phyloP scores from a whole-genome alignment of 2,329 filamentous ascomycete species.

The Neoarthrinium moseri region DNA sequence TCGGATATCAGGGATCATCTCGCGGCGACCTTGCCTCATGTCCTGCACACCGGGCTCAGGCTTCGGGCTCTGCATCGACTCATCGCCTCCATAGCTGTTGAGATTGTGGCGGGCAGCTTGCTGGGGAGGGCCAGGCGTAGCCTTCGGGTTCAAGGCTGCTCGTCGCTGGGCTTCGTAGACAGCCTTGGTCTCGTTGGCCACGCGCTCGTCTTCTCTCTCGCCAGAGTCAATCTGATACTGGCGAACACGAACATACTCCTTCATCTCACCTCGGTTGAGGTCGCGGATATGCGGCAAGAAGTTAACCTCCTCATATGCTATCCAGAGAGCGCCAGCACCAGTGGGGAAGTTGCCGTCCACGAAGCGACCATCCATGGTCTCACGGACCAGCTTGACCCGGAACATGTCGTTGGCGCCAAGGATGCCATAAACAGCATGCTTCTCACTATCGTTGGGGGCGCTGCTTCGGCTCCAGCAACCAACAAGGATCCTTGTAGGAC shows the following conservation, averaged over 20 bases:
- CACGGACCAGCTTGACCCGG: slow-evolving; percentile 58
- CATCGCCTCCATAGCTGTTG: slow-evolving; percentile 16
- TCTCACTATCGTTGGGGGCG: slow-evolving; percentile 43
- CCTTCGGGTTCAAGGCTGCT: slow-evolving; percentile 31
- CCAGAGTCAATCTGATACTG: slow-evolving; percentile 56
- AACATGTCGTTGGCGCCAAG: slow-evolving; percentile 64
- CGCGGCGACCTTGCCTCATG: slow-evolving; percentile 4
- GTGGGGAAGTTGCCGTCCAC: slow-evolving; percentile 59
- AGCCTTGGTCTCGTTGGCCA: slow-evolving; percentile 50
- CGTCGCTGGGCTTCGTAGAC: slow-evolving; percentile 49
- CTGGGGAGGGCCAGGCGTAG: slow-evolving; percentile 10
- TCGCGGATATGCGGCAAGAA: slow-evolving; percentile 55
- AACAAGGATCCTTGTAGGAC: slow-evolving; percentile 57
- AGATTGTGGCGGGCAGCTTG: slow-evolving; percentile 14
- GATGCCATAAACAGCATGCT: slow-evolving; percentile 63
- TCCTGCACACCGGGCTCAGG: slow-evolving; percentile 21
- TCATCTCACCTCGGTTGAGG: slow-evolving; percentile 54
- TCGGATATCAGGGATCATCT: slow-evolving; percentile 17
- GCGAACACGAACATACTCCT: slow-evolving; percentile 63
- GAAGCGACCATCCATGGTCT: slow-evolving; percentile 59
- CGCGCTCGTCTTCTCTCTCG: slow-evolving; percentile 46
- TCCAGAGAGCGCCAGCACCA: slow-evolving; percentile 61
- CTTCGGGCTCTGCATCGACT: slow-evolving; percentile 7
- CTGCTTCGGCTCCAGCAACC: slow-evolving; percentile 60
- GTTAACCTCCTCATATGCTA: slow-evolving; percentile 60